phyloP scores from a whole-genome alignment of 2,329 filamentous ascomycete genomes.

The Escovopsis sp. region DNA sequence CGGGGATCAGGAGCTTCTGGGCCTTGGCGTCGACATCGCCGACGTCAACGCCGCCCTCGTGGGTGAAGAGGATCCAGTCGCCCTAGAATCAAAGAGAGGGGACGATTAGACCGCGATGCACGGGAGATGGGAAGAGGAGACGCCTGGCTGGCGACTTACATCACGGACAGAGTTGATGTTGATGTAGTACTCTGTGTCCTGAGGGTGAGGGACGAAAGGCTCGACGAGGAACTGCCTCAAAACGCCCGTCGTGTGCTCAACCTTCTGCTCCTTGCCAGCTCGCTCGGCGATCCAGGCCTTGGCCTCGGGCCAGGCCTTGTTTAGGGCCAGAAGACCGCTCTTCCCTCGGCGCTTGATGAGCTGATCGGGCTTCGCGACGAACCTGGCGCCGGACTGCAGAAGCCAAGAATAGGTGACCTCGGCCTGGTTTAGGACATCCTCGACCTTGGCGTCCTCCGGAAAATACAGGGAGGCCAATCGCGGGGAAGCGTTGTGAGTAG shows the following conservation, averaged over 20 bases:
- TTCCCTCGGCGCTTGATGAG: conserved; percentile 99
- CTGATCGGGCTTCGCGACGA: conserved; percentile 98
- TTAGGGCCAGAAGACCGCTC: conserved; percentile 88
- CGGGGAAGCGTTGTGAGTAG: conserved; percentile 83
- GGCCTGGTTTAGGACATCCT: conserved; percentile 80
- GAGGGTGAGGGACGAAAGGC: conserved; percentile 91
- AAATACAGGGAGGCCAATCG: conserved; percentile 89
- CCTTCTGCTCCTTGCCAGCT: conserved; percentile 81
- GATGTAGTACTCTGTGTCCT: conserved; percentile 98
- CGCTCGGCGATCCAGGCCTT: conserved; percentile 86
- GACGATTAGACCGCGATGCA: background rate
- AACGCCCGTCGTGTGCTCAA: conserved; percentile 79
- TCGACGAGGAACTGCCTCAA: conserved; percentile 95
- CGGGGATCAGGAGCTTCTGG: conserved; percentile 94
- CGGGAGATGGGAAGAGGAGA: conserved; percentile 1
- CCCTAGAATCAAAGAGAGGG: conserved; percentile 40
- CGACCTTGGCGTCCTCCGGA: conserved; percentile 70
- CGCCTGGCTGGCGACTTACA: conserved; percentile 47
- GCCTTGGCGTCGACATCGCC: conserved; percentile 98
- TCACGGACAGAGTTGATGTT: conserved; percentile 99
- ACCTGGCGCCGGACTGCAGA: conserved; percentile 66
- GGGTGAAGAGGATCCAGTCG: conserved; percentile 99
- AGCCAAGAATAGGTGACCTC: conserved; percentile 97
- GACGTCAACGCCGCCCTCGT: conserved; percentile 98
- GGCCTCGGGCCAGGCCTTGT: conserved; percentile 93